Evolutionary conservation across 768 basidiomycete species (phyloP), one percentile per base, ranked within the genome.

Genomic region (Boletales sp.): DNA sequence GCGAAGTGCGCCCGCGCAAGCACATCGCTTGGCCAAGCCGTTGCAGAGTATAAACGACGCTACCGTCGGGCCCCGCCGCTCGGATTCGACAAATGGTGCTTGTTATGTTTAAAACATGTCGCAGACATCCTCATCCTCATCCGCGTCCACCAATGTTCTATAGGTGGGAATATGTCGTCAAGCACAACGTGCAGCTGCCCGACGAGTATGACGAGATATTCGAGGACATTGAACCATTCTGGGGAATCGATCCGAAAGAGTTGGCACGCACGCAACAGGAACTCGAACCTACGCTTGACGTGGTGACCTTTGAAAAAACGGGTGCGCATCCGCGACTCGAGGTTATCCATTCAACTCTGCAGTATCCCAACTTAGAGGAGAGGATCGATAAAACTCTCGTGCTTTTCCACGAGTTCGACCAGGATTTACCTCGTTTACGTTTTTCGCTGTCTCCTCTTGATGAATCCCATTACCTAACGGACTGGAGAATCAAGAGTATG

Each of bases 171-270:
- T 78, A 73, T 48, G 71, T 71, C 7, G 61, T 65, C n/a, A 54
- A 56, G 43, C 54, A 78, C 52, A 54, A 67, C 24, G 67, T 77
- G 3, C 70, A 67, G 39, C 63, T 77, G 2, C 71, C 69, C 15
- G 77, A 77, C 51, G 75, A 77, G 47, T 77, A 78, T 40, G 75
- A 78, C 57, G 73, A 74, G 52, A 76, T 77, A 43, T 56, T 64
- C 47, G 53, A 60, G 8, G 67, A 74, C 45, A 50, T 76, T 9
- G 64, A 67, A 21, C 68, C 69, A 0, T 73, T 64, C 55, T 71
- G 64, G 63, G 74, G 68, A 1, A 56, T 76, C 44, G 55, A 63
- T 34, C 71, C 72, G 0, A n/a, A 39, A 1, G 59, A 61, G 2
- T 39, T 72, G 13, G 61, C 56, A 0, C 40, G 19, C 10, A 48